Conservation (phyloP, 495 filamentous ascomycete genomes). For the Podospora pseudoanserina region DNA sequence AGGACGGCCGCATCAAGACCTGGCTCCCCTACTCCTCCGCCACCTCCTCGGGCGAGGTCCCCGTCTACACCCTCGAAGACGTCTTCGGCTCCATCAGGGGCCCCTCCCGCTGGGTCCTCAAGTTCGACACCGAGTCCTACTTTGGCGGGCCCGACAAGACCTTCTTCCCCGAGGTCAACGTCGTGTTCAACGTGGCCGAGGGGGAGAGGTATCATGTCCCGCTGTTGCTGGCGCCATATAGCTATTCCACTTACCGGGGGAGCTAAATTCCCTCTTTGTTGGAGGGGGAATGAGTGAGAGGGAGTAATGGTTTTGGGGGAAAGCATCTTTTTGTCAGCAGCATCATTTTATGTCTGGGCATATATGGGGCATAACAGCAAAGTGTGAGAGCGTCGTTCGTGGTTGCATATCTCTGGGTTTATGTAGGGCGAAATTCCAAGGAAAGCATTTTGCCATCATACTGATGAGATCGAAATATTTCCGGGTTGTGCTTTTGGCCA, state of each 20-base stretch:
- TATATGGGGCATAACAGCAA: background rate
- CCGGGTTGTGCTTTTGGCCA: too few relatives aligned
- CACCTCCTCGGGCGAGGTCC: constrained; percentile 47
- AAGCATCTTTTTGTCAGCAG: background rate
- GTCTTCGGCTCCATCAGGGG: constrained; percentile 41
- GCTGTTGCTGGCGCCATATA: constrained; percentile 81
- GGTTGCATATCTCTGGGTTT: background rate
- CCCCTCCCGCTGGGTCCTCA: constrained; percentile 59
- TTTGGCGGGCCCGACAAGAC: constrained; percentile 69
- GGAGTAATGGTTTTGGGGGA: background rate
- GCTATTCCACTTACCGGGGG: constrained; percentile 91
- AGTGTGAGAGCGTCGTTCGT: too few relatives aligned
- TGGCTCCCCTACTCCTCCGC: constrained; percentile 61
- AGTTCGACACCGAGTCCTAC: constrained; percentile 74
- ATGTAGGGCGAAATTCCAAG: background rate
- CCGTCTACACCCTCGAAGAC: constrained; percentile 48
- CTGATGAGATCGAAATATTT: too few relatives aligned
- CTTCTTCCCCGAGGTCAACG: constrained; percentile 89
- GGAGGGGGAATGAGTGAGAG: background rate
- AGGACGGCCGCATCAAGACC: constrained; percentile 77
- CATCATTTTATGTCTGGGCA: background rate
- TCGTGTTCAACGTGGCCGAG: constrained; percentile 72
- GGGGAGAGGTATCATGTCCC: constrained; percentile 90
- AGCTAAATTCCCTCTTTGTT: constrained; percentile 34
- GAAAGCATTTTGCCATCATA: background rate